These are phyloP conservation scores for Corinectria fuckeliana DNA, from an alignment of 2,329 filamentous ascomycete species.

Conservation along the genomic window DNA sequence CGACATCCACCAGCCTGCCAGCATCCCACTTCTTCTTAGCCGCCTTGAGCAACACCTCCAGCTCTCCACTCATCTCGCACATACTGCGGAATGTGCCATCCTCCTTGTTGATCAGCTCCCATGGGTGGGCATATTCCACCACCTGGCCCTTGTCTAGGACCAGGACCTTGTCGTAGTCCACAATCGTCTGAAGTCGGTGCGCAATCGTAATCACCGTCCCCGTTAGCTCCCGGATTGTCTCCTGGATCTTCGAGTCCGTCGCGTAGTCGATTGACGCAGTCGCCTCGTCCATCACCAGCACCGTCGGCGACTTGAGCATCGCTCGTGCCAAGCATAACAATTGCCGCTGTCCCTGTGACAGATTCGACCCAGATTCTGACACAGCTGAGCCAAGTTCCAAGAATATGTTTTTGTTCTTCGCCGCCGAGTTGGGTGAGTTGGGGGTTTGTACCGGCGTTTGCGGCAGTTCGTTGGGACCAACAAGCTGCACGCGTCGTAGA, in stretches of 20 bases:
- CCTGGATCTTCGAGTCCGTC: slow-evolving; percentile 95
- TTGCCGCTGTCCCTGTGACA: slow-evolving; percentile 95
- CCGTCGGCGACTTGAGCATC: slow-evolving; percentile 87
- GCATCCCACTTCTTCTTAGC: slow-evolving; percentile 62
- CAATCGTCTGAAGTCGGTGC: slow-evolving; percentile 93
- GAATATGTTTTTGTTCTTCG: slow-evolving; percentile 95
- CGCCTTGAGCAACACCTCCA: slow-evolving; percentile 56
- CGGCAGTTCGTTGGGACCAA: slow-evolving; percentile 63
- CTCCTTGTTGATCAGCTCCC: slow-evolving; percentile 75
- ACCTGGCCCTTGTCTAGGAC: slow-evolving; percentile 90
- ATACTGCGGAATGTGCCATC: slow-evolving; percentile 68
- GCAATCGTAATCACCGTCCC: slow-evolving; percentile 97
- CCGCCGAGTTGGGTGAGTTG: slow-evolving; percentile 38
- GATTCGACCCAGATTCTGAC: slow-evolving; percentile 88
- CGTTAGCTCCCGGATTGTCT: slow-evolving; percentile 90
- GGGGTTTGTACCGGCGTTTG: slow-evolving; percentile 36
- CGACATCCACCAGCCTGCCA: slow-evolving; percentile 45
- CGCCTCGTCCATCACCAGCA: slow-evolving; percentile 99
- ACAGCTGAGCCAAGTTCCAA: slow-evolving; percentile 83
- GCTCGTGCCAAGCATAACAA: slow-evolving; percentile 92
- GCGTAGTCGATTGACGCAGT: slow-evolving; percentile 97
- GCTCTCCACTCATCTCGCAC: slow-evolving; percentile 70
- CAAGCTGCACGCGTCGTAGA: slow-evolving; percentile 86
- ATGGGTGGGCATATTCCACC: slow-evolving; percentile 90
- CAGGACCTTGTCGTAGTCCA: slow-evolving; percentile 96